phyloP scores from a whole-genome alignment of 495 filamentous ascomycete species.

The Filosporella fistucella region DNA sequence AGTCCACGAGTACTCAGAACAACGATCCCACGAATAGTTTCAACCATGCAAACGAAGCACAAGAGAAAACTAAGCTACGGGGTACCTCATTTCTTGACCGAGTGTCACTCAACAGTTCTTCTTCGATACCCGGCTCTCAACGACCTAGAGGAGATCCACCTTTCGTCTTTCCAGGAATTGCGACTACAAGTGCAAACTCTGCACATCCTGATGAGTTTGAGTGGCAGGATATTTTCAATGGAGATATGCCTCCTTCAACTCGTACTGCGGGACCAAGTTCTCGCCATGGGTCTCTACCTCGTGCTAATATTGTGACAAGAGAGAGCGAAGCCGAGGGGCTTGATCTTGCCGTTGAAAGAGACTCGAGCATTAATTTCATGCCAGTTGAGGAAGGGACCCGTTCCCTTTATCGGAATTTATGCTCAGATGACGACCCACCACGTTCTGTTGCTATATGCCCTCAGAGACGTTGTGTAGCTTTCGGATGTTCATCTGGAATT shows the following conservation, averaged over 20 bases:
- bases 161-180: slow-evolving; percentile 15
- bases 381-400: slow-evolving; percentile 26
- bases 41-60: background rate
- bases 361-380: slow-evolving; percentile 14
- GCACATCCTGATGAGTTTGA: slow-evolving; percentile 1
- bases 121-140: background rate
- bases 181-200: background rate
- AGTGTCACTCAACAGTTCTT: slow-evolving; percentile 11
- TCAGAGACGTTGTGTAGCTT: slow-evolving; percentile 62
- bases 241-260: background rate
- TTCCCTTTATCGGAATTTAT: slow-evolving; percentile 54
- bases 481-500: slow-evolving; percentile 63
- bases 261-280: slow-evolving; percentile 6
- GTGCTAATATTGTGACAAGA: background rate
- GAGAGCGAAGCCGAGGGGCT: background rate
- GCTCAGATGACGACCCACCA: slow-evolving; percentile 61
- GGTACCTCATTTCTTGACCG: slow-evolving; percentile 16
- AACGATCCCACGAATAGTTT: background rate
- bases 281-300: slow-evolving; percentile 2
- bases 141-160: background rate
- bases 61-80: too few species aligned
- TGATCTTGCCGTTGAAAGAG: background rate
- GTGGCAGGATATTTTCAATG: slow-evolving; percentile 17
- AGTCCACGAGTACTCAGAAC: background rate
- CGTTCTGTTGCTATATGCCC: slow-evolving; percentile 67